A percentile compares a stretch with the other conserved stretches of the same genome.
These are phyloP conservation scores for Talaromyces adpressus DNA, from an alignment of 495 filamentous ascomycete genomes.

Conservation along the genomic window DNA sequence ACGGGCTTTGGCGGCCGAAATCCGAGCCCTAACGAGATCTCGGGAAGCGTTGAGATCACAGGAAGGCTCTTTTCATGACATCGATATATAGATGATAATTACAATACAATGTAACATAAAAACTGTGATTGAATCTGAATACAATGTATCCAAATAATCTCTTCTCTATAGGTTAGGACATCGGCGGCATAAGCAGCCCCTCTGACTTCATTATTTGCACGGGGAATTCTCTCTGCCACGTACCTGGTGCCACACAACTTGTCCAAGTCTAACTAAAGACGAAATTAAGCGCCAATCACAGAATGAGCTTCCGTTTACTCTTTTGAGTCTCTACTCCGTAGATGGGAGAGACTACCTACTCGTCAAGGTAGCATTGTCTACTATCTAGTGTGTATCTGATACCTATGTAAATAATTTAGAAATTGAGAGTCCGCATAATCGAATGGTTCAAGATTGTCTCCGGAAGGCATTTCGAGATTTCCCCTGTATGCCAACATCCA, in stretches of 20 bases:
- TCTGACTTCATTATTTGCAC: not conserved
- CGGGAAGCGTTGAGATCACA: not conserved
- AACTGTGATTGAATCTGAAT: not conserved
- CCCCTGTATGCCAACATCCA: conserved; percentile 61
- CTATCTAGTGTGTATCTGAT: not conserved
- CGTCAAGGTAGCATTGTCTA: not conserved
- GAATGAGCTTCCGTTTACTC: not conserved
- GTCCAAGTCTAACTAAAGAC: not conserved
- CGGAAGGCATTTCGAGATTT: conserved; percentile 48
- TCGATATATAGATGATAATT: not conserved
- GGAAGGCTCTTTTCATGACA: not conserved
- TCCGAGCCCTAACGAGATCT: not conserved
- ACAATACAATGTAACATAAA: not conserved
- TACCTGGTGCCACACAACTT: not conserved
- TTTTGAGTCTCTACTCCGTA: not conserved
- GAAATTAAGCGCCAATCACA: not conserved
- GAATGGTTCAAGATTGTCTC: not conserved
- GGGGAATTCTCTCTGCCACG: not conserved
- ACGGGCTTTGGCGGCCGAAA: not conserved
- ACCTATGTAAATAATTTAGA: not conserved
- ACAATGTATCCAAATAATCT: not conserved
- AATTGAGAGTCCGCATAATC: not conserved
- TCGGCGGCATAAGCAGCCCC: not conserved
- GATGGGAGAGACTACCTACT: not conserved
- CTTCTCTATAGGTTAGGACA: not conserved